Base-by-base conservation (phyloP, 2,329 filamentous ascomycete genomes). In the Aspergillus intermedius region DNA sequence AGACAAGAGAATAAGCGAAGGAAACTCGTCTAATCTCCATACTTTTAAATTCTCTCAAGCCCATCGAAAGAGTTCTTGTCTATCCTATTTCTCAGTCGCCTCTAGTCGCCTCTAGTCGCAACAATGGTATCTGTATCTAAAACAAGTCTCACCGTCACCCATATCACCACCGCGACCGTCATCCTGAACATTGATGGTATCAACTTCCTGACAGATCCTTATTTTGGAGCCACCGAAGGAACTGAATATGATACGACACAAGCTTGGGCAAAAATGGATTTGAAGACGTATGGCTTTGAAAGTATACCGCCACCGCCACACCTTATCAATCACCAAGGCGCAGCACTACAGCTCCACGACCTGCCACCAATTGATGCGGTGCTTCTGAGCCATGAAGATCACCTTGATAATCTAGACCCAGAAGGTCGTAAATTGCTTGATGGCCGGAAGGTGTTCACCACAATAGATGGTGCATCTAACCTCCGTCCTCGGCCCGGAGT, bases 101-200 rank as follows among this genome's bases (percentile, higher is more conserved):
- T 19, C 17, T 19, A 19, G 17, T 19, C 17, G 17, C 17, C 17
- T 19, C 17, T 19, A 19, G 17, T 19, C 17, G 17, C 17, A 19
- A 19, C 17, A 19, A 19, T 19, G 17, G 17, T 3, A 19, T 19
- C 17, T 19, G 17, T 19, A 19, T 3, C 17, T 19, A 19, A 19
- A 19, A 28, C 25, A 28, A 9, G 8, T 5, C 25, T 28, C 17
- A 46, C 30, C 6, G 17, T 46, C 43, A 49, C 48, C n/a, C 48
- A 49, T 49, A 71, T 79, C 45, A 71, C 70, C 12, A 77, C 75
- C 1, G 75, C 75, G 3, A 77, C 74, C 0, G 73, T 74, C n/a
- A 69, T 78, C 43, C 49, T 78, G 9, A 58, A 73, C 2, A 66
- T 77, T 37, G 59, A 71, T 37, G 68, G 66, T 13, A 49, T 74